Evolutionary conservation across 768 basidiomycete genomes (phyloP).

Genomic region (Tubosaeta sp.): DNA sequence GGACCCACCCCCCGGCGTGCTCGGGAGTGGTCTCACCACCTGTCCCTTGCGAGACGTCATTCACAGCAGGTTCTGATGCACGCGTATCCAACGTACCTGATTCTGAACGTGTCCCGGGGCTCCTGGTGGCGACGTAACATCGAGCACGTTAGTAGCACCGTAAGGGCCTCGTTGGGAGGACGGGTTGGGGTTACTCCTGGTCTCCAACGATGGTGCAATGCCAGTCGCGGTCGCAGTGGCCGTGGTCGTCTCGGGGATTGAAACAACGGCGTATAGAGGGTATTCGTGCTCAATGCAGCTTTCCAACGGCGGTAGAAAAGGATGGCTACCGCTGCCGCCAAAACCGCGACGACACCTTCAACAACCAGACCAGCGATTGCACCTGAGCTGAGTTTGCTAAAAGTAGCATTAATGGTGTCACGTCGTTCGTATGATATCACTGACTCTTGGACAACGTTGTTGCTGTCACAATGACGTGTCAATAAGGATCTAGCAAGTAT

Average conservation of each 20-base stretch:
- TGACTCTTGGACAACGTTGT: slow-evolving; percentile 8
- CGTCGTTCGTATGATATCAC: neutral
- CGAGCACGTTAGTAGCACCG: neutral
- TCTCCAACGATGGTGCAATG: slow-evolving; percentile 6
- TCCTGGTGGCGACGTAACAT: neutral
- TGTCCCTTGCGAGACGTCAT: slow-evolving; percentile 3
- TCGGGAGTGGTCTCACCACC: slow-evolving; percentile 7
- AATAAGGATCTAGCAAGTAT: neutral
- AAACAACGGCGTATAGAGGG: slow-evolving; percentile 1
- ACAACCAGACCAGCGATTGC: slow-evolving; percentile 22
- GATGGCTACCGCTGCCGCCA: slow-evolving; percentile 11
- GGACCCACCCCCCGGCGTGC: neutral
- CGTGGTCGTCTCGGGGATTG: slow-evolving; percentile 4
- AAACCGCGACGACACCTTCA: slow-evolving; percentile 8
- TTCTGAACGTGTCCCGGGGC: neutral
- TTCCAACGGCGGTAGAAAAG: slow-evolving; percentile 26
- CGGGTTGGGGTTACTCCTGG: neutral
- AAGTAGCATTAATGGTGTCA: slow-evolving; percentile 1
- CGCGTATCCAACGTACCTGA: slow-evolving; percentile 7
- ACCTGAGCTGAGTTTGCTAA: slow-evolving; percentile 19
- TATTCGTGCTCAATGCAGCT: neutral
- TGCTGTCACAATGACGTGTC: neutral
- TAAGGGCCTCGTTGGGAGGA: neutral
- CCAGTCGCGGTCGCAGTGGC: slow-evolving; percentile 1
- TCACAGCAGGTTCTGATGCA: neutral